Base-by-base conservation (phyloP, 495 filamentous ascomycete species). In the Cudoniella acicularis region DNA sequence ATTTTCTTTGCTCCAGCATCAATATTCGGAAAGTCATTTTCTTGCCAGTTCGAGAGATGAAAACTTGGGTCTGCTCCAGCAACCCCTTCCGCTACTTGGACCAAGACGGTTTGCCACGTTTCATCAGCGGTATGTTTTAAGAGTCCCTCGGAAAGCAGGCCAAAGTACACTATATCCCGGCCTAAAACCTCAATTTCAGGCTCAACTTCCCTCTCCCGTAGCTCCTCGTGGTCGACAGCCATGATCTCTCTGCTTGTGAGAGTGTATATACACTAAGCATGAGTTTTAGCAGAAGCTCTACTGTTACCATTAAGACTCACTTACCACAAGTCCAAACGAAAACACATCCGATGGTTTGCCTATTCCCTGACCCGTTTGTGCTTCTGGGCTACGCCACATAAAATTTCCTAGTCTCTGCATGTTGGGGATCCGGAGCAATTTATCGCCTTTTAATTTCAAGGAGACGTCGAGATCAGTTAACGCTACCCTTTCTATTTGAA, bases 311-410 rank as follows among this genome's bases (percentile, higher is more conserved):
- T 16, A 41, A 48, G 45, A 20, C 18, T 13, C 10, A 48, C 45
- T 48, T 21, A 48, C 45, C 45, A 48, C 45, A 48, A 48, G 45
- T 13, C 45, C 45, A 48, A 48, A 48, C 45, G 45, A 48, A 48
- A 48, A 48, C 45, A 48, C 10, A 48, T 48, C 45, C 10, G 45
- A 48, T 21, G 45, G 45, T 48, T 48, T 48, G 18, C 45, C 45
- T 13, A 48, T 48, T 48, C 45, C 18, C 18, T 48, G 45, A 20
- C 45, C 45, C 10, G 45, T 48, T 48, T 48, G 45, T 48, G 10
- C 45, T 48, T 48, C 18, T 48, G 45, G 45, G 18, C 45, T 48
- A 48, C 45, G 45, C 45, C 45, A 48, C 45, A 48, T 48, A 21
- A 48, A 48, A 48, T 48, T 48, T 13, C 45, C 45, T 48, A 48